Percentiles rank a stretch among this genome's conserved stretches.
phyloP scores from a whole-genome alignment of 352 stramenopile genomes.

The Globisporangium orthogonon region DNA sequence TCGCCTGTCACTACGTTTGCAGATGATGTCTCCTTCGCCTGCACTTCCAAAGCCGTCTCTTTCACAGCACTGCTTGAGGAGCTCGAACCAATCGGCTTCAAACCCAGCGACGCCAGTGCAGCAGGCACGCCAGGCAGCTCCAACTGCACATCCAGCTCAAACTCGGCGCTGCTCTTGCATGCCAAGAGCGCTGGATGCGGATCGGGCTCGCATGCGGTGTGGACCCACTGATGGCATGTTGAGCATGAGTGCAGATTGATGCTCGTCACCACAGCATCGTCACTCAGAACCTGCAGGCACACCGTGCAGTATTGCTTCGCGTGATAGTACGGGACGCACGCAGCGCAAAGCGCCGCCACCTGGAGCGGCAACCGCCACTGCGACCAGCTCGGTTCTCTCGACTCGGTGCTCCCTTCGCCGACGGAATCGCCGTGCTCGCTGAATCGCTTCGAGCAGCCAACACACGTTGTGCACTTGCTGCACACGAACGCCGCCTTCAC shows the following conservation, averaged over 20 bases:
- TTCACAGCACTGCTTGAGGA: not conserved
- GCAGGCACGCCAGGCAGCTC: constrained; percentile 17
- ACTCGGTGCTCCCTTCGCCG: not conserved
- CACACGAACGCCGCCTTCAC: constrained; percentile 70
- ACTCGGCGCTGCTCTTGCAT: constrained; percentile 23
- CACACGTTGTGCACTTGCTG: constrained; percentile 50
- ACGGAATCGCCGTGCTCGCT: not conserved
- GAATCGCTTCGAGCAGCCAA: constrained; percentile 33
- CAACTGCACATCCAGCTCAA: constrained; percentile 43
- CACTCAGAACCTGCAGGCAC: constrained; percentile 47
- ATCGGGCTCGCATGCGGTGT: constrained; percentile 74
- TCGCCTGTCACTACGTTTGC: not conserved
- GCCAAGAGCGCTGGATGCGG: constrained; percentile 49
- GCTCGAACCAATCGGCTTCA: not conserved
- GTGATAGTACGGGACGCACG: constrained; percentile 60
- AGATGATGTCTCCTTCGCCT: not conserved
- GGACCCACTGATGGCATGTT: constrained; percentile 76
- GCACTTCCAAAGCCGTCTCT: not conserved
- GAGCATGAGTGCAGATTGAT: constrained; percentile 61
- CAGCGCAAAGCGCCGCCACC: constrained; percentile 52
- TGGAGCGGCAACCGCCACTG: constrained; percentile 63
- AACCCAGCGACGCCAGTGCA: not conserved
- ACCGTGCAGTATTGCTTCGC: constrained; percentile 69
- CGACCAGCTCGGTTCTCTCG: constrained; percentile 29
- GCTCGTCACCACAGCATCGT: constrained; percentile 33